Conservation (phyloP, 106 monocot genomes). For the Dendrobium catenatum region DNA sequence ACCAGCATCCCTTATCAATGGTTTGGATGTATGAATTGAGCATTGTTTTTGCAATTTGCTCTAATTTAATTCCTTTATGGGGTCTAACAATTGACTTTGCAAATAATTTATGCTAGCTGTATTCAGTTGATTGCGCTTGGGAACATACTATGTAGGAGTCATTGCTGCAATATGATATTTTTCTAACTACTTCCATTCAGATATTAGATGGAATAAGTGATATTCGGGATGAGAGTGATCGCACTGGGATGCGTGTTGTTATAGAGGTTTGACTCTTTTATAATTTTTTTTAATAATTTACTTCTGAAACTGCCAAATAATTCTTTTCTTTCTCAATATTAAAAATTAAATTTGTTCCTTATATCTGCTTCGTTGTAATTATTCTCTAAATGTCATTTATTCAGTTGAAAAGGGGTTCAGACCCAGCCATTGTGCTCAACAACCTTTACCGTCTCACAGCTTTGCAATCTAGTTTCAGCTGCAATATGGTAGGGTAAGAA, state of each 20-base stretch:
- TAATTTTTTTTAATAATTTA: not conserved
- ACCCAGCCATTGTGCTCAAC: conserved; percentile 82
- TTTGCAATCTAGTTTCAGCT: conserved; percentile 96
- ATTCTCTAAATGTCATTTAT: conserved; percentile 2
- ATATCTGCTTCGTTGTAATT: not conserved
- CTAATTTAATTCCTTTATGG: not conserved
- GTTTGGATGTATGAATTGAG: not conserved
- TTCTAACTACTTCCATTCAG: conserved; percentile 24
- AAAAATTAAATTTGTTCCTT: not conserved
- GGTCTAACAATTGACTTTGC: not conserved
- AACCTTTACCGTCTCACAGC: conserved; percentile 87
- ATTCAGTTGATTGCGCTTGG: not conserved
- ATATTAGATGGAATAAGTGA: conserved; percentile 95
- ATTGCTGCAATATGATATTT: not conserved
- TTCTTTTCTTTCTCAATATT: not conserved
- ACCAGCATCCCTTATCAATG: not conserved
- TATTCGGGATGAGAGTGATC: conserved; percentile 97
- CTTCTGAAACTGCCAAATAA: not conserved
- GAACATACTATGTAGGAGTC: not conserved
- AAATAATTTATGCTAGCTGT: not conserved
- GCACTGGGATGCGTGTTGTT: conserved; percentile 92
- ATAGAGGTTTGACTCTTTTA: conserved; percentile 63
- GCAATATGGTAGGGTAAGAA: conserved; percentile 99
- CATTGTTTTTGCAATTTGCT: not conserved
- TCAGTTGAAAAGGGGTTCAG: conserved; percentile 81